A percentile compares a stretch with the other conserved stretches of the same genome.
These are phyloP conservation scores for Hygrophila difformis DNA, from an alignment of 257 asterid genomes.

Conservation along the genomic window DNA sequence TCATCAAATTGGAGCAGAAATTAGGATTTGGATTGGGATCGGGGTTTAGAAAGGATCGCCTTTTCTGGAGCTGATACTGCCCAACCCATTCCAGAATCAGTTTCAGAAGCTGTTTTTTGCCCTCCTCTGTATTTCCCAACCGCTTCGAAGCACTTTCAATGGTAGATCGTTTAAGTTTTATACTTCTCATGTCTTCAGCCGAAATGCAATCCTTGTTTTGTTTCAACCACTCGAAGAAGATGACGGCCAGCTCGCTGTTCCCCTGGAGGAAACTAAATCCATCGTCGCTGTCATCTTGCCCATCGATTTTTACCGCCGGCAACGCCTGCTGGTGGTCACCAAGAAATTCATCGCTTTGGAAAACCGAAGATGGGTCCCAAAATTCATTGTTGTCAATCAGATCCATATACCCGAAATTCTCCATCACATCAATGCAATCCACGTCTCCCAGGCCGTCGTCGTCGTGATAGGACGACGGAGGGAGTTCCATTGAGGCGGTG, in stretches of 20 bases:
- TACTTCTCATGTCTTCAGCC: slow-evolving; percentile 76
- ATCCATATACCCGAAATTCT: slow-evolving; percentile 67
- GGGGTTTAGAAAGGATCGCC: slow-evolving; percentile 15
- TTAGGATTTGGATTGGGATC: slow-evolving; percentile 22
- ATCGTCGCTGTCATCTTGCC: slow-evolving; percentile 7
- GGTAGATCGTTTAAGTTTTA: slow-evolving; percentile 73
- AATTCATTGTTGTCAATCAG: slow-evolving; percentile 48
- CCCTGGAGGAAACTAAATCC: slow-evolving; percentile 42
- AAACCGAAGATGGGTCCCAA: slow-evolving; percentile 67
- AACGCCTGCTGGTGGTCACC: slow-evolving; percentile 9
- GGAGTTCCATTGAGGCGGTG: slow-evolving; percentile 41
- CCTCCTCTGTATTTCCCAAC: slow-evolving; percentile 56
- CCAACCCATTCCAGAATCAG: slow-evolving; percentile 88
- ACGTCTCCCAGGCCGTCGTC: slow-evolving; percentile 15
- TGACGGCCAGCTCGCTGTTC: slow-evolving; percentile 49
- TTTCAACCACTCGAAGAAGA: slow-evolving; percentile 83
- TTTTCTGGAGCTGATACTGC: slow-evolving; percentile 58
- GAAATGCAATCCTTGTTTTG: slow-evolving; percentile 65
- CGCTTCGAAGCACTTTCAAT: slow-evolving; percentile 69
- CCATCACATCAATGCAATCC: slow-evolving; percentile 43
- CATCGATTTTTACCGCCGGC: neutral
- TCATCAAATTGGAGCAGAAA: slow-evolving; percentile 19
- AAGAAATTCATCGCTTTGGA: slow-evolving; percentile 29
- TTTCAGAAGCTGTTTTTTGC: slow-evolving; percentile 60
- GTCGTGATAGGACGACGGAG: slow-evolving; percentile 17